Evolutionary conservation across 257 asterid genomes (phyloP).

Genomic region (Voacanga thouarsii): DNA sequence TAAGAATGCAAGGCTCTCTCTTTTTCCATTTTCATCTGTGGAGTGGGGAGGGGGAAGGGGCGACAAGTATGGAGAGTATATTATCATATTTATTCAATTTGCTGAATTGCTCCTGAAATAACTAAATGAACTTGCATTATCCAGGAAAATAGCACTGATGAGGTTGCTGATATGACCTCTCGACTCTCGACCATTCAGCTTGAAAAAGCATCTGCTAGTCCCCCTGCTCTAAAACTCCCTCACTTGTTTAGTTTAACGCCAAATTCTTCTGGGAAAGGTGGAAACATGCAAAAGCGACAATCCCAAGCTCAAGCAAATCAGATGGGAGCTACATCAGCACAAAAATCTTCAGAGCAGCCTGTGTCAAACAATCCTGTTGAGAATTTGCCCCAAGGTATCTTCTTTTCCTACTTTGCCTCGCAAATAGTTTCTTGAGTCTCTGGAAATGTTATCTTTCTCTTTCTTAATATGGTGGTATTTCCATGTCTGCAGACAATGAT

Average conservation of each 20-base stretch:
- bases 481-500: constrained; percentile 59
- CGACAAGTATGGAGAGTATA: neutral
- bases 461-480: constrained; percentile 8
- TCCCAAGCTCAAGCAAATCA: constrained; percentile 48
- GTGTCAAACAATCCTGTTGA: constrained; percentile 39
- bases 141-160: constrained; percentile 70
- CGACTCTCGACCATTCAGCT: constrained; percentile 78
- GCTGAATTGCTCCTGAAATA: constrained; percentile 20
- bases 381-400: constrained; percentile 58
- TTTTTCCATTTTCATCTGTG: neutral
- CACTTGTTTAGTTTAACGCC: constrained; percentile 92
- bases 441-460: neutral
- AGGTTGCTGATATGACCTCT: constrained; percentile 66
- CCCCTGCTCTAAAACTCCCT: constrained; percentile 88
- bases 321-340: constrained; percentile 48
- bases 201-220: constrained; percentile 68
- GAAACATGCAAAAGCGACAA: constrained; percentile 66
- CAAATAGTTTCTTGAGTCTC: neutral
- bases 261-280: constrained; percentile 81
- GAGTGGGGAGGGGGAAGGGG: neutral
- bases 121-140: constrained; percentile 21
- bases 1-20: constrained; percentile 10
- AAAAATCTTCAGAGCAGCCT: constrained; percentile 48
- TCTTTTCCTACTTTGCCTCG: constrained; percentile 11
- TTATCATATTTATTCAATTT: neutral